Percentiles rank a stretch among this genome's conserved stretches.
Conservation (phyloP, 129 eudicot genomes). For the Flaveria robusta region DNA sequence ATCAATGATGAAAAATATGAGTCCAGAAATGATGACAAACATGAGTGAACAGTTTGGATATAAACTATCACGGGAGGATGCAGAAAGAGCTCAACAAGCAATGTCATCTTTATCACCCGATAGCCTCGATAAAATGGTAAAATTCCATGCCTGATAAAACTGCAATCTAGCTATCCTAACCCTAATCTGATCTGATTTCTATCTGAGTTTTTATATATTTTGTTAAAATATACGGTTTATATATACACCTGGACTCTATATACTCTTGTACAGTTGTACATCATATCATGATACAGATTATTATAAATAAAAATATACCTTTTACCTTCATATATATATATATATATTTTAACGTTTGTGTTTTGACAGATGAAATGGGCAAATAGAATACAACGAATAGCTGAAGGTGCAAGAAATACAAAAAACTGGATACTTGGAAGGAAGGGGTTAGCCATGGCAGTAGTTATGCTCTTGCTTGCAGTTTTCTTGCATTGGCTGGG, state of each 20-base stretch:
- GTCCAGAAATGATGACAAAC: slow-evolving; percentile 95
- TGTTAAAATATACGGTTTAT: too few relatives aligned
- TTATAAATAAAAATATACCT: too few relatives aligned
- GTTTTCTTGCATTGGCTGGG: slow-evolving; percentile 78
- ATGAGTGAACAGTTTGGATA: slow-evolving; percentile 92
- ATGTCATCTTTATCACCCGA: slow-evolving; percentile 97
- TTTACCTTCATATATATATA: too few relatives aligned
- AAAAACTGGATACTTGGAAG: slow-evolving; percentile 86
- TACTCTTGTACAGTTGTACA: too few relatives aligned
- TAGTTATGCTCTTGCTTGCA: slow-evolving; percentile 73
- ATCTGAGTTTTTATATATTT: not conserved
- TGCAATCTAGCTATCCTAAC: not conserved
- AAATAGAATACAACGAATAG: slow-evolving; percentile 66
- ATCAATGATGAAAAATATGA: slow-evolving; percentile 89
- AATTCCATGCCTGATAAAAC: not conserved
- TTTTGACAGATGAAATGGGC: slow-evolving; percentile 87
- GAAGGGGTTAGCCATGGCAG: slow-evolving; percentile 75
- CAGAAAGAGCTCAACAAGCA: slow-evolving; percentile 91
- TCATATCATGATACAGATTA: too few relatives aligned
- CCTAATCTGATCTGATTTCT: not conserved
- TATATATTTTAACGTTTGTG: not conserved
- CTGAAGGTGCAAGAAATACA: slow-evolving; percentile 73
- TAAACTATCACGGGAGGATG: slow-evolving; percentile 84
- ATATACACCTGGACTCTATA: too few relatives aligned
- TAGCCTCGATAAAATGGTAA: slow-evolving; percentile 80